These are phyloP conservation scores for Microsporum ferrugineum DNA, from an alignment of 2,329 filamentous ascomycete genomes.

Conservation along the genomic window DNA sequence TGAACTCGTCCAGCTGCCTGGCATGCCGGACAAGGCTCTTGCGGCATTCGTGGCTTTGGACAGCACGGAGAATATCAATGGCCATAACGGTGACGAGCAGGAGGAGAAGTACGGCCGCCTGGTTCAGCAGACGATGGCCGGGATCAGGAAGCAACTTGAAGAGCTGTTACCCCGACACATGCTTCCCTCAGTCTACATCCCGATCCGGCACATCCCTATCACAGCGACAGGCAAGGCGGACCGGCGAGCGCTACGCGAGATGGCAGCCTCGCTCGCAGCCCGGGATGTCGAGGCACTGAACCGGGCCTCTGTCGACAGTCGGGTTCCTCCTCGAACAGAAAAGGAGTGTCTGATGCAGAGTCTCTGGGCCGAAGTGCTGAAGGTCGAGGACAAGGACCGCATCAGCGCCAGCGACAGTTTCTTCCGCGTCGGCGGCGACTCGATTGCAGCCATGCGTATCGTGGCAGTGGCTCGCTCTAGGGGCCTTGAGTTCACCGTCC, in stretches of 20 bases:
- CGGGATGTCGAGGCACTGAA: not conserved
- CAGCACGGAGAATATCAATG: not conserved
- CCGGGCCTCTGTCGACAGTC: not conserved
- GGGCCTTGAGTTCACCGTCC: slow-evolving; percentile 2
- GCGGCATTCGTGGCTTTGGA: not conserved
- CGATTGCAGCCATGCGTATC: slow-evolving; percentile 27
- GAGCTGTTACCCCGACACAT: slow-evolving; percentile 21
- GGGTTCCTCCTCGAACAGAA: not conserved
- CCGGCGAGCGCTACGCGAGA: not conserved
- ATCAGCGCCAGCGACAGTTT: slow-evolving; percentile 4
- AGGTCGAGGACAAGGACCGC: not conserved
- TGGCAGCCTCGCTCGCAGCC: not conserved
- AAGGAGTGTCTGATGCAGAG: not conserved
- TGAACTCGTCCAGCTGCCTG: not conserved
- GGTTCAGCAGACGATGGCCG: not conserved
- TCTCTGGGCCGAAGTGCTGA: not conserved
- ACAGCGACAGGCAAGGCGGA: not conserved
- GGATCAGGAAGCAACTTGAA: slow-evolving; percentile 13
- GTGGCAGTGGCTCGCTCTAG: not conserved
- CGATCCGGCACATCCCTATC: not conserved
- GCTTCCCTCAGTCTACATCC: slow-evolving; percentile 12
- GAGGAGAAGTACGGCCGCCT: not conserved
- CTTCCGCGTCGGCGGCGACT: slow-evolving; percentile 24
- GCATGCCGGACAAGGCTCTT: not conserved
- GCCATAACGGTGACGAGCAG: not conserved